Conservation (phyloP, 2,329 filamentous ascomycete genomes). For the Exophiala xenobiotica region DNA sequence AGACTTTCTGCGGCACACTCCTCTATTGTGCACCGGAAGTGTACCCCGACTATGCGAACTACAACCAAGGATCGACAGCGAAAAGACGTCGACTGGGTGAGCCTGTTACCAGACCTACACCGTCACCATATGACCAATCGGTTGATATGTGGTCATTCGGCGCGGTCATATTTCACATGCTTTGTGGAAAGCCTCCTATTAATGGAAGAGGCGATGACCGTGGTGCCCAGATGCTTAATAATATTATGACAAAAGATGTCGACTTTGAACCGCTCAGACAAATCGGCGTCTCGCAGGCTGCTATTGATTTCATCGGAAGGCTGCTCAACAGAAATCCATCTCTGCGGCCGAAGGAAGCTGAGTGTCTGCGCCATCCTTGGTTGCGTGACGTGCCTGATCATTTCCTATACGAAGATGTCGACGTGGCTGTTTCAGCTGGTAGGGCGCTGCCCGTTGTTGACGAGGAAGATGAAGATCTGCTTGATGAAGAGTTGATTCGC, state of each 20-base stretch:
- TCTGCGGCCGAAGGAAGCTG: constrained; percentile 68
- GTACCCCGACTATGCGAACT: constrained; percentile 76
- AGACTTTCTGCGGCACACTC: constrained; percentile 94
- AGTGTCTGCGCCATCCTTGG: constrained; percentile 74
- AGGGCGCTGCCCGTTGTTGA: constrained; percentile 38
- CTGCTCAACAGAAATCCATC: constrained; percentile 83
- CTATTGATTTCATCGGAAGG: constrained; percentile 70
- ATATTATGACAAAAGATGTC: constrained; percentile 77
- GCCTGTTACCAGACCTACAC: constrained; percentile 43
- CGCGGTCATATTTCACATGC: constrained; percentile 82
- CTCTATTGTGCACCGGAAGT: constrained; percentile 97
- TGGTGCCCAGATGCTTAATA: constrained; percentile 72
- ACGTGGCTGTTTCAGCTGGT: constrained; percentile 49
- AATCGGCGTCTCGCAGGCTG: constrained; percentile 60
- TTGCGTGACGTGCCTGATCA: constrained; percentile 56
- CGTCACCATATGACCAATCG: constrained; percentile 76
- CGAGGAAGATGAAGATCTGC: constrained; percentile 35
- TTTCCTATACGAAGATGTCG: constrained; percentile 57
- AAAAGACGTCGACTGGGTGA: constrained; percentile 60
- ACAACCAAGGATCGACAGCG: constrained; percentile 45
- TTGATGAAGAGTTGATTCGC: constrained; percentile 27
- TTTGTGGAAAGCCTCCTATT: constrained; percentile 80
- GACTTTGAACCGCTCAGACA: constrained; percentile 64
- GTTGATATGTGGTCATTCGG: constrained; percentile 97
- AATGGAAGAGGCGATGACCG: constrained; percentile 72